phyloP scores from a whole-genome alignment of 2,329 filamentous ascomycete species.

The Sphaerulina populicola region DNA sequence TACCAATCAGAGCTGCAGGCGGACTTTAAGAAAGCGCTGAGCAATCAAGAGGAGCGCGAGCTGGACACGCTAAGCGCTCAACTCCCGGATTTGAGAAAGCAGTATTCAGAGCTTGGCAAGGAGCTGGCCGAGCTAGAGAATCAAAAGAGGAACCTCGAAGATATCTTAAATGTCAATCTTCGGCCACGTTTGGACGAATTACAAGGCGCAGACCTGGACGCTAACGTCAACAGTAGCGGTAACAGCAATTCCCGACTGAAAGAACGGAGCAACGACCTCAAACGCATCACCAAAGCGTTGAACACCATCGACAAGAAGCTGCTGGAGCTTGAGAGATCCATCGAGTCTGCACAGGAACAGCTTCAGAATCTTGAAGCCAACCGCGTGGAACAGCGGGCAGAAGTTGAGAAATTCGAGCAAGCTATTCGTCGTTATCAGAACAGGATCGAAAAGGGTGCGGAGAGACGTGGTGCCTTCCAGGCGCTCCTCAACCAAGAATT shows the following conservation, averaged over 20 bases:
- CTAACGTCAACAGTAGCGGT: constrained; percentile 43
- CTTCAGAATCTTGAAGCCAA: constrained; percentile 53
- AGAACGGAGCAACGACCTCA: constrained; percentile 72
- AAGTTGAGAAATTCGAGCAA: constrained; percentile 65
- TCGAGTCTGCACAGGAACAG: constrained; percentile 51
- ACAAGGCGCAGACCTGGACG: constrained; percentile 65
- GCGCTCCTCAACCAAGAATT: constrained; percentile 71
- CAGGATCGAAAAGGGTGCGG: constrained; percentile 82
- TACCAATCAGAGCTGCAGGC: constrained; percentile 74
- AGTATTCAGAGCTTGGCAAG: constrained; percentile 66
- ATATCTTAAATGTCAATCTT: constrained; percentile 81
- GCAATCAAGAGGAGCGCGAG: constrained; percentile 69
- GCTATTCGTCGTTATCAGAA: constrained; percentile 81
- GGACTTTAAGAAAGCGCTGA: constrained; percentile 87
- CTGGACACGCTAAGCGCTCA: constrained; percentile 61
- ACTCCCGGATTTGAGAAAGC: constrained; percentile 65
- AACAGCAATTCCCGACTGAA: constrained; percentile 57
- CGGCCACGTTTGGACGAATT: constrained; percentile 81
- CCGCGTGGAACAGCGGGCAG: constrained; percentile 57
- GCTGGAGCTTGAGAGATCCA: constrained; percentile 62
- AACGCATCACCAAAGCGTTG: constrained; percentile 63
- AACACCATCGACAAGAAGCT: constrained; percentile 60
- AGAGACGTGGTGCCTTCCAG: constrained; percentile 72
- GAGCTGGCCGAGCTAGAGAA: constrained; percentile 69
- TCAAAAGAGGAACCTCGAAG: constrained; percentile 73